Base-by-base conservation (phyloP, 2,329 filamentous ascomycete species). In the Alternaria infectoria region DNA sequence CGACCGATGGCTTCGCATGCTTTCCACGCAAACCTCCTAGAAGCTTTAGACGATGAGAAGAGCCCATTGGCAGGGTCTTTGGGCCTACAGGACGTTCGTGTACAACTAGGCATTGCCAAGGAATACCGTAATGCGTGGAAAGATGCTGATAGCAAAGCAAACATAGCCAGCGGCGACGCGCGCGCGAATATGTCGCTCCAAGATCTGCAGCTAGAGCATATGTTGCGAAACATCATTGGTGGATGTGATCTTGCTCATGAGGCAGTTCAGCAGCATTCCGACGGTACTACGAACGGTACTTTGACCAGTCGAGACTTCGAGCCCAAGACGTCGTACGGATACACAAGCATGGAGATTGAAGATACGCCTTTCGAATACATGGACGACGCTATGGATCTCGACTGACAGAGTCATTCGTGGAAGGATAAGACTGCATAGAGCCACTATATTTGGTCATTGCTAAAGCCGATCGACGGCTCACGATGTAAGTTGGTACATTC, bases 71-170 rank as follows among this genome's bases (percentile, higher is more conserved):
- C 88, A 51, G 72, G 65, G 0, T 83, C 85, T 0, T 78, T 93
- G 2, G 90, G 90, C 0, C 69, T 63, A 0, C 86, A 86, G 0
- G 82, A 86, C 3, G 87, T 89, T 6, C 82, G 85, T 11, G 80
- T 81, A n/a, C 86, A 90, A 57, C 82, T 93, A 5, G 83, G 84
- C 55, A 82, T 87, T 57, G 90, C 90, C 1, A 93, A 93, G 74
- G 89, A 91, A 67, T 83, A 91, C 59, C 83, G 90, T 2, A 93
- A 93, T 68, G 83, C 87, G 10, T 93, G 90, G 90, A 93, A 93
- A 79, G 87, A 89, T 57, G 89, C 86, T 0, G 87, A 89, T 40
- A 83, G 86, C 46, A 77, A 77, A 6, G 59, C 56, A 1, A 57
- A 43, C 21, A 19, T 62, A 1, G 47, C 55, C 5, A 75, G 77